Conservation (phyloP, 352 stramenopile genomes). For the Albugo laibachii region DNA sequence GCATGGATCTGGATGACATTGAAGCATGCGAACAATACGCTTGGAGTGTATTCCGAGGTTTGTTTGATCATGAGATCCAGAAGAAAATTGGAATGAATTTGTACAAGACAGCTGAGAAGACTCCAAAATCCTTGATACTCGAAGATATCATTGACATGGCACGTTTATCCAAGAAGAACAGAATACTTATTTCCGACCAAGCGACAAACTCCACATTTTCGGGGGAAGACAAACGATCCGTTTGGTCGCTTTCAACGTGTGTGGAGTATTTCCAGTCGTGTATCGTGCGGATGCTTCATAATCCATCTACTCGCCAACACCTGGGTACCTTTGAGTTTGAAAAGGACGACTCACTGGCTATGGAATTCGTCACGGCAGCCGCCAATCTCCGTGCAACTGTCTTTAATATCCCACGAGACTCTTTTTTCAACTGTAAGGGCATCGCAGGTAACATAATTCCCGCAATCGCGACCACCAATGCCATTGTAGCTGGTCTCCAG, state of each 20-base stretch:
- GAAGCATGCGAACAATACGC: constrained; percentile 39
- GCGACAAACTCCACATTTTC: constrained; percentile 13
- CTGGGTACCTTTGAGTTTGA: constrained; percentile 87
- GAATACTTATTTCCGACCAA: background rate
- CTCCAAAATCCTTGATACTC: constrained; percentile 59
- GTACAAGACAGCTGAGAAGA: constrained; percentile 91
- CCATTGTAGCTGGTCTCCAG: constrained; percentile 94
- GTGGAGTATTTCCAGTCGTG: constrained; percentile 68
- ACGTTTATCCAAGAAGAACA: background rate
- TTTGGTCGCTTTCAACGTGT: constrained; percentile 82
- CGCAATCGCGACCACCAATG: constrained; percentile 99
- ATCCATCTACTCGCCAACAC: constrained; percentile 23
- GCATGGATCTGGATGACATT: constrained; percentile 19
- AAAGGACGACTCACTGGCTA: constrained; percentile 92
- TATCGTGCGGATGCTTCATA: constrained; percentile 39
- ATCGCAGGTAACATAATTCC: constrained; percentile 99
- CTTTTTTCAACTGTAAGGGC: constrained; percentile 88
- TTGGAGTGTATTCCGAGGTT: constrained; percentile 50
- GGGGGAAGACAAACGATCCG: constrained; percentile 36
- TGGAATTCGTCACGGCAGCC: constrained; percentile 95
- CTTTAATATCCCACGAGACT: constrained; percentile 66
- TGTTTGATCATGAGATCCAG: constrained; percentile 92
- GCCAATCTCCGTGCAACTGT: constrained; percentile 89
- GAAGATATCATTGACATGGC: constrained; percentile 21
- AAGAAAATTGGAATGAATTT: constrained; percentile 91